A percentile compares a stretch with the other conserved stretches of the same genome.
Evolutionary conservation across 192 early-diverging fungal genomes (phyloP).

Genomic region (Rhizophagus clarus): DNA sequence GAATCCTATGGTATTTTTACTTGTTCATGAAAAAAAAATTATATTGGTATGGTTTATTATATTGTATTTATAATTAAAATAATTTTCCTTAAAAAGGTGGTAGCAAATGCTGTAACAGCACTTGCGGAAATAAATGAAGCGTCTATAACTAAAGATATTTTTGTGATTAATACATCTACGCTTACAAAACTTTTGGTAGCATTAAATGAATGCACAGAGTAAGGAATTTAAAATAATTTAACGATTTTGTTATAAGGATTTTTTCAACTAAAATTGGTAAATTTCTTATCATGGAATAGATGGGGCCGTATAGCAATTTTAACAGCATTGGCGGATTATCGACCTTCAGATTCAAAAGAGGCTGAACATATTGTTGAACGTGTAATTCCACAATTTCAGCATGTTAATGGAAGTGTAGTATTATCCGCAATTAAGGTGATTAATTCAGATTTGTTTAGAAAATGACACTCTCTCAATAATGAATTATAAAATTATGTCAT

Average conservation of each 20-base stretch:
- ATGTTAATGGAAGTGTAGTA: conserved; percentile 96
- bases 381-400: conserved; percentile 89
- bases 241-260: neutral
- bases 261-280: neutral
- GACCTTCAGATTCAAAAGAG: conserved; percentile 75
- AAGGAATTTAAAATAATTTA: conserved; percentile 15
- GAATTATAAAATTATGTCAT: neutral
- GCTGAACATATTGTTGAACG: conserved; percentile 89
- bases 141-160: conserved; percentile 67
- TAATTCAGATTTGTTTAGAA: neutral
- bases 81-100: conserved; percentile 53
- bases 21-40: conserved; percentile 25
- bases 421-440: conserved; percentile 81
- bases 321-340: conserved; percentile 78
- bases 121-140: conserved; percentile 88
- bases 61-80: neutral
- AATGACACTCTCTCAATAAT: neutral
- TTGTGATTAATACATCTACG: conserved; percentile 69
- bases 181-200: conserved; percentile 88
- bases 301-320: conserved; percentile 98
- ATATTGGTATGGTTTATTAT: neutral
- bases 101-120: conserved; percentile 94
- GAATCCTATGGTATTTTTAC: conserved; percentile 86
- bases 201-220: conserved; percentile 97
- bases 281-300: neutral